phyloP scores from a whole-genome alignment of 306 rosid genomes.

The Gleditsia sinensis region DNA sequence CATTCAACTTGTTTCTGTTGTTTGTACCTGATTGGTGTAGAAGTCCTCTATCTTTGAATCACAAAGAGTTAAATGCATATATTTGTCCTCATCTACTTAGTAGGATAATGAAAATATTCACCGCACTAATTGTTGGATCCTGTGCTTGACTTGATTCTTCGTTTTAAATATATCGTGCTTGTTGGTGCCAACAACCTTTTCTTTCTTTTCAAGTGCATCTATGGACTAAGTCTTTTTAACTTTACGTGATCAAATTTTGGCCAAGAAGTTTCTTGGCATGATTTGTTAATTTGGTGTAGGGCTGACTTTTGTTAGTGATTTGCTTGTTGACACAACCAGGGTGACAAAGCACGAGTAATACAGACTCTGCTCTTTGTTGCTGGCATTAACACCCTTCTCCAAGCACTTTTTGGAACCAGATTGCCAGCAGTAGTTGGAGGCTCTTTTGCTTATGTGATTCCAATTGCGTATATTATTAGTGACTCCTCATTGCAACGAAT shows the following conservation, averaged over 20 bases:
- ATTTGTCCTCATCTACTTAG: background rate
- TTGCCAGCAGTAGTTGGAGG: conserved; percentile 97
- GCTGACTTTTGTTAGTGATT: conserved; percentile 1
- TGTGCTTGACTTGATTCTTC: background rate
- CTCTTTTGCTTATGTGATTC: conserved; percentile 82
- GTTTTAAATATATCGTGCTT: background rate
- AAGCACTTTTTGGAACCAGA: conserved; percentile 95
- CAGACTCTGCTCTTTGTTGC: conserved; percentile 94
- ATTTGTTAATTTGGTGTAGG: background rate
- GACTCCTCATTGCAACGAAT: conserved; percentile 75
- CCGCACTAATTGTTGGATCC: background rate
- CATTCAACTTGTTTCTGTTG: background rate
- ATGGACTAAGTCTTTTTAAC: background rate
- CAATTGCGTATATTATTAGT: conserved; percentile 75
- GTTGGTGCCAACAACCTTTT: background rate
- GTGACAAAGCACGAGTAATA: conserved; percentile 88
- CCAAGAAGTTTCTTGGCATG: background rate
- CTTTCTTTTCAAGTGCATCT: background rate
- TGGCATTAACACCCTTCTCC: conserved; percentile 94
- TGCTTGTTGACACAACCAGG: conserved; percentile 55
- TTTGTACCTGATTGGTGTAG: background rate
- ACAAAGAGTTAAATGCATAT: no score
- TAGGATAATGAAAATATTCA: background rate
- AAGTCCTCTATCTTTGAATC: no score
- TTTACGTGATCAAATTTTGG: background rate